These are phyloP conservation scores for Scheffersomyces cryptocercus DNA, from an alignment of 1,139 yeast genomes.

Conservation along the genomic window DNA sequence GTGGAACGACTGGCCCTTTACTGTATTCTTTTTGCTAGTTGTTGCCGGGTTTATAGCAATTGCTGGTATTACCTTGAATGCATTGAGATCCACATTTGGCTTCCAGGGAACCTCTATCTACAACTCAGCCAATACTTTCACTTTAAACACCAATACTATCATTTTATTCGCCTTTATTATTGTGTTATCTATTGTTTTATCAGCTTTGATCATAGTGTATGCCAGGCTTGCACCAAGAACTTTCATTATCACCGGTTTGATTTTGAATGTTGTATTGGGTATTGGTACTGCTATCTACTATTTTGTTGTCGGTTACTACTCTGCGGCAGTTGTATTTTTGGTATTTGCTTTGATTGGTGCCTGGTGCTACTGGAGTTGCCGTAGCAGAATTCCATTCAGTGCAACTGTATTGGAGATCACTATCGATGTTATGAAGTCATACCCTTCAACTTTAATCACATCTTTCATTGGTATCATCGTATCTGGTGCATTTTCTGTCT, in stretches of 20 bases:
- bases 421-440: conserved; percentile 71
- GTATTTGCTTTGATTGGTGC: conserved; percentile 66
- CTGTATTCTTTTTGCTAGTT: conserved; percentile 60
- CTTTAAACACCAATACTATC: conserved; percentile 73
- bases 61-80: conserved; percentile 67
- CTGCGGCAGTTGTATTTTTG: conserved; percentile 77
- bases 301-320: conserved; percentile 62
- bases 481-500: conserved; percentile 62
- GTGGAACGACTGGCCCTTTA: conserved; percentile 74
- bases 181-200: conserved; percentile 59
- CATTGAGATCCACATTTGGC: conserved; percentile 56
- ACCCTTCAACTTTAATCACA: conserved; percentile 68
- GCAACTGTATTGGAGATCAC: conserved; percentile 71
- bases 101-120: conserved; percentile 71
- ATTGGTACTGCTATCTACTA: conserved; percentile 77
- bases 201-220: conserved; percentile 54
- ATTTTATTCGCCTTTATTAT: conserved; percentile 69
- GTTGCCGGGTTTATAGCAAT: conserved; percentile 71
- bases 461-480: conserved; percentile 66
- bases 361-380: conserved; percentile 71
- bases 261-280: conserved; percentile 67
- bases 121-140: conserved; percentile 50
- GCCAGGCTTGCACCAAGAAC: conserved; percentile 66
- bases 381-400: conserved; percentile 70
- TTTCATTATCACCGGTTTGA: conserved; percentile 71